Percentiles rank a stretch among this genome's conserved stretches.
Evolutionary conservation across 2,329 filamentous ascomycete species (phyloP).

Genomic region (Alternaria gaisen): DNA sequence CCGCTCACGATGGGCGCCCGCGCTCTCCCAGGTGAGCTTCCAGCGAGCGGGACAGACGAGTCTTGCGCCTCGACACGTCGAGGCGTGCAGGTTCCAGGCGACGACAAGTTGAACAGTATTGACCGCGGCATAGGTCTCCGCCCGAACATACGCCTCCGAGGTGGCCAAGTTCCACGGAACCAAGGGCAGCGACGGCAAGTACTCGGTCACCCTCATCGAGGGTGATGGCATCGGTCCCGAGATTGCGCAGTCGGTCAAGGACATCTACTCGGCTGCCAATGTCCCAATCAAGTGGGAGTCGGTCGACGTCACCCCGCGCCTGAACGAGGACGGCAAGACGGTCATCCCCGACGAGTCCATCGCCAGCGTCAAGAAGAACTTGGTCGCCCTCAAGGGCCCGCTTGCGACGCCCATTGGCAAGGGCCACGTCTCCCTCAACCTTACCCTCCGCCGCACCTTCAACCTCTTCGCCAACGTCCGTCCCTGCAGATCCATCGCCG

Average conservation of each 20-base stretch:
- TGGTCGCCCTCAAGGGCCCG: conserved; percentile 97
- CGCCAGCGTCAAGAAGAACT: conserved; percentile 91
- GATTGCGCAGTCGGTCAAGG: conserved; percentile 97
- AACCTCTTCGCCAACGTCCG: conserved; percentile 99
- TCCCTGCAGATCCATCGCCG: conserved; percentile 94
- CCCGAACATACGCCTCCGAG: conserved; percentile 64
- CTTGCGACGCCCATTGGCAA: conserved; percentile 98
- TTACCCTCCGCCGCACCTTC: conserved; percentile 98
- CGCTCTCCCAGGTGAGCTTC: conserved; percentile 65
- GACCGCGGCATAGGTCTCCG: conserved; percentile 34
- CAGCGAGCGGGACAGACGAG: conserved; percentile 6
- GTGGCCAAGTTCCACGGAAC: conserved; percentile 94
- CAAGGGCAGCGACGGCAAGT: conserved; percentile 92
- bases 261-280: conserved; percentile 95
- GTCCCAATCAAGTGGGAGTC: conserved; percentile 98
- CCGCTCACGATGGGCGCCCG: conserved; percentile 58
- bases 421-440: conserved; percentile 98
- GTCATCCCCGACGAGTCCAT: conserved; percentile 93
- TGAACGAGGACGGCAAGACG: conserved; percentile 96
- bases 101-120: conserved; percentile 2
- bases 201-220: conserved; percentile 95
- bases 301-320: conserved; percentile 90
- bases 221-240: conserved; percentile 98
- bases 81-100: not conserved
- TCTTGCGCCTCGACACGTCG: not conserved